Base-by-base conservation (phyloP, 1,139 yeast genomes). In the Candida sp. region DNA sequence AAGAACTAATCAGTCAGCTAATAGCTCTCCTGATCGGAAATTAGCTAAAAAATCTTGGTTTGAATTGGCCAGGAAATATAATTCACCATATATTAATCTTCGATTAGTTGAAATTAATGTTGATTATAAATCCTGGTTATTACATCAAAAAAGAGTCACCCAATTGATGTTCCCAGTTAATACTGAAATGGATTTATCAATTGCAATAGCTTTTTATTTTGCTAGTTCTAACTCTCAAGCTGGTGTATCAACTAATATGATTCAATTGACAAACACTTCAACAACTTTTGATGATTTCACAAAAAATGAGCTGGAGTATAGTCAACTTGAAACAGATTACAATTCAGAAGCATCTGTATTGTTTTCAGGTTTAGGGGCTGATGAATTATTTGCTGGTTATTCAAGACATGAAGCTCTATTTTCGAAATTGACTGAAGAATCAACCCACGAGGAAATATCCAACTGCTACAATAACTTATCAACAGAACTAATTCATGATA, bases 351-450 rank as follows among this genome's bases (percentile, higher is more conserved):
- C 89, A 8, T 80, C 82, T 50, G 96, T 91, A 0, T 64, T 91
- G 8, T 70, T 95, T 36, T 87, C 96, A 46, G 99, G 99, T 0
- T 71, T 93, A n/a, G 99, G 99, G 1, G 99, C 99, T 0, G 99
- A 93, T 64, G 99, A 93, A 63, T 67, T 79, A 25, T 90, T 87
- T 68, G 99, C 96, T 0, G 99, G 99, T 0, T 93, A 93, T 60
- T 87, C 89, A 1, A 65, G 95, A 33, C 95, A 87, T 56, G 82
- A 81, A 44, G 66, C 80, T 32, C 59, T 78, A 2, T 78, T 79
- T 52, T 64, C 73, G 8, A 51, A 55, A 6, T 45, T 64, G 1
- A 51, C 36, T 22, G 57, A 53, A 5, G 58, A 58, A 1, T 51
- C 60, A 0, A 41, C 45, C 1, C 56, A 52, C 30, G 56, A 56